Evolutionary conservation across 2,329 filamentous ascomycete genomes (phyloP), one percentile per base, ranked within the genome.

Genomic region (Metarhizium robertsii): DNA sequence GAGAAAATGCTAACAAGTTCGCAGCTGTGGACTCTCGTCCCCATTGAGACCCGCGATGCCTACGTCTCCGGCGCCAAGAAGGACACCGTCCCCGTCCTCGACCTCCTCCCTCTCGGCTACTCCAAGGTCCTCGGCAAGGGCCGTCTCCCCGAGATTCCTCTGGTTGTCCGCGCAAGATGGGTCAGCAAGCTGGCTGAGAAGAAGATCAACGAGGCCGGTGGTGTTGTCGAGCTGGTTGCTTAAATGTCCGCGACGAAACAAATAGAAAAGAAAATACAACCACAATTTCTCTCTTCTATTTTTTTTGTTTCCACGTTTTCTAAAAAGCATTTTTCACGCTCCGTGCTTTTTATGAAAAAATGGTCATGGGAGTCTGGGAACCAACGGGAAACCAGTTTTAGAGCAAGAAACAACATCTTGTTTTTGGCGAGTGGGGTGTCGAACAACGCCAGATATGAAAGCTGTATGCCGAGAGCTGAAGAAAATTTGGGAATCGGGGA

Each of bases 101-200:
- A 99, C 81, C 90, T 99, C 75, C 87, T 97, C 63, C 83, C 91
- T 69, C 87, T 96, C 76, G 94, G 95, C 68, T 99, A 97, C 86
- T 89, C 91, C 73, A 99, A 99, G 83, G 86, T 99, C 66, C 88
- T 99, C 73, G 95, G 94, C 75, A 99, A 99, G 86, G 94, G 94
- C 77, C 87, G 92, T 72, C 81, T 97, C 70, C 92, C 94, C 71
- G 81, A 92, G 72, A 84, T 97, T 70, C 94, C 94, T 66, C 77
- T 99, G 69, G 90, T 99, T 70, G 92, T 99, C 66, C 90, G 90
- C 73, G 92, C 94, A 67, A 83, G 94, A 75, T 97, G 91, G 82
- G 89, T 99, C 78, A 91, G 86, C 83, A 88, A 88, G 75, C 86
- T 96, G 75, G 94, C 94, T 66, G 94, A 99, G 87, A 83, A 90